phyloP scores from a whole-genome alignment of 805 yeast species.

The Ogataea methylovora region DNA sequence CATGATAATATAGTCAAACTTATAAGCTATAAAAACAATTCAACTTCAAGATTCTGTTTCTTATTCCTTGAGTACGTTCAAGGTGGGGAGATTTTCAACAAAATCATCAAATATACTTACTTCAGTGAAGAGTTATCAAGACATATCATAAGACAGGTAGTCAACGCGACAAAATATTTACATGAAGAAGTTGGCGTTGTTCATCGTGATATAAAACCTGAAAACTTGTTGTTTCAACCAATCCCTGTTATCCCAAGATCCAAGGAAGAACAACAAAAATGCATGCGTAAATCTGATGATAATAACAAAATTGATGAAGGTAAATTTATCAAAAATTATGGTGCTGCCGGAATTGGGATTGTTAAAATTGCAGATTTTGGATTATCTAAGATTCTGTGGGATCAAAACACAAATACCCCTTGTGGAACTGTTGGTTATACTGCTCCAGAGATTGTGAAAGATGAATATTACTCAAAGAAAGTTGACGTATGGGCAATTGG shows the following conservation, averaged over 20 bases:
- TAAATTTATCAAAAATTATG: conserved; percentile 38
- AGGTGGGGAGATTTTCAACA: conserved; percentile 80
- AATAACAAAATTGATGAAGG: conserved; percentile 59
- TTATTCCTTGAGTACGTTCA: conserved; percentile 59
- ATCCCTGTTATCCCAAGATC: conserved; percentile 37
- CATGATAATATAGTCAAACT: conserved; percentile 58
- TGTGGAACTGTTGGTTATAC: conserved; percentile 76
- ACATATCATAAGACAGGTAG: conserved; percentile 67
- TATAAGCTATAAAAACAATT: conserved; percentile 43
- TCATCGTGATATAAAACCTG: conserved; percentile 81
- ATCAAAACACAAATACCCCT: conserved; percentile 53
- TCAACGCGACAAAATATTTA: conserved; percentile 59
- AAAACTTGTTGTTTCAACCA: conserved; percentile 60
- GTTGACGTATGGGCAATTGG: conserved; percentile 75
- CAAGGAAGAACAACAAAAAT: conserved; percentile 33
- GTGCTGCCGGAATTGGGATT: conserved; percentile 58
- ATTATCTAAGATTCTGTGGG: conserved; percentile 49
- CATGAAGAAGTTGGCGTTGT: conserved; percentile 68
- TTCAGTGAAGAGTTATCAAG: conserved; percentile 66
- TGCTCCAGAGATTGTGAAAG: conserved; percentile 62
- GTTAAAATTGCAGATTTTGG: conserved; percentile 70
- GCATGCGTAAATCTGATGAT: conserved; percentile 47
- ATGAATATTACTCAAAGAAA: conserved; percentile 53
- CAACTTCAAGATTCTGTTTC: conserved; percentile 42
- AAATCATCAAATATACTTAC: conserved; percentile 71